Base-by-base conservation (phyloP, 1,139 yeast genomes). In the Nakaseomyces kungkrabaensis region DNA sequence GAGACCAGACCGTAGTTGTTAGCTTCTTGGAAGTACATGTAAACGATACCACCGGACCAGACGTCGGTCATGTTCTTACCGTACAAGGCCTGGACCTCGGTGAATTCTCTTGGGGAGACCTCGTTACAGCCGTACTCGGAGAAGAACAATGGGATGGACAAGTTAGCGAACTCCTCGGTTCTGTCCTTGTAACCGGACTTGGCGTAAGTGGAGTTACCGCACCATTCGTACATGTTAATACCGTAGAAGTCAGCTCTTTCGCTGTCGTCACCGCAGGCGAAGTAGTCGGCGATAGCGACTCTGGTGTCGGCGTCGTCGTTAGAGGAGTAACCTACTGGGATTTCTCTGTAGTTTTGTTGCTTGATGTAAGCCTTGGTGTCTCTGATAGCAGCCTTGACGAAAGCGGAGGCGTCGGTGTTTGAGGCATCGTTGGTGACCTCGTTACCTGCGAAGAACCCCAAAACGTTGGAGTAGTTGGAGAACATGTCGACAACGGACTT, bases 211-310 rank as follows among this genome's bases (percentile, higher is more conserved):
- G 92, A 79, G 45, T 69, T 61, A 58, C 96, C 96, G 76, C 97
- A 89, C 96, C 96, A 89, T 73, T 85, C 94, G 75, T 89, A 89
- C 88, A 85, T 85, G 78, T 89, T 89, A 64, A 88, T 82, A 73
- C 96, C 96, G 68, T 85, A 88, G 74, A 89, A 87, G 69, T 89
- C 96, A 51, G 94, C 94, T 58, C 76, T 75, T 45, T 68, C 82
- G 50, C 75, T 82, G 29, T 68, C 70, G 54, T 74, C 78, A 68
- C 92, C 92, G 72, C 92, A 85, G 44, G 83, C 76, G 61, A 85
- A 84, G 71, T 81, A 85, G 60, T 82, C 85, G 51, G 90, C 90
- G 56, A 84, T 73, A 27, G 77, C 68, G 50, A 78, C 79, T 72
- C 92, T 78, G 53, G 82, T 82, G 43, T 73, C 76, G 38, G 75